Evolutionary conservation across 192 early-diverging fungal species (phyloP).

Genomic region (Entomortierella beljakovae): DNA sequence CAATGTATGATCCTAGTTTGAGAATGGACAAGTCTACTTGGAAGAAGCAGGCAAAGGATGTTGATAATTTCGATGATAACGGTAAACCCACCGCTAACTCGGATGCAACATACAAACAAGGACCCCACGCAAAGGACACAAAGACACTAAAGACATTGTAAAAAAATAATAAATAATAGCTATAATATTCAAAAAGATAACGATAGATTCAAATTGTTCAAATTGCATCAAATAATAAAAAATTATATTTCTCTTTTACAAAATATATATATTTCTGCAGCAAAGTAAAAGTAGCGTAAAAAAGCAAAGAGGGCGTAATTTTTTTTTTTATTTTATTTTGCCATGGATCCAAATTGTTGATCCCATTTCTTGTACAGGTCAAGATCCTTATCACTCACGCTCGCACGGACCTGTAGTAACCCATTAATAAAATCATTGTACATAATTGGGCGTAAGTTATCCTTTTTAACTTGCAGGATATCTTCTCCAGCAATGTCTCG

Average conservation of each 20-base stretch:
- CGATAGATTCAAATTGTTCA: background rate
- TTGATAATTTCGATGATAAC: slow-evolving; percentile 66
- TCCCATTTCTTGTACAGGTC: slow-evolving; percentile 82
- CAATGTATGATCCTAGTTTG: slow-evolving; percentile 71
- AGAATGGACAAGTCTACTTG: slow-evolving; percentile 73
- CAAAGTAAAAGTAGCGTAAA: too few relatives aligned
- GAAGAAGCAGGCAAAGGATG: slow-evolving; percentile 71
- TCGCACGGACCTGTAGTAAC: slow-evolving; percentile 84
- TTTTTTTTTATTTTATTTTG: slow-evolving; percentile 12
- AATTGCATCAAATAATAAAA: background rate
- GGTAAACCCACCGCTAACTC: slow-evolving; percentile 44
- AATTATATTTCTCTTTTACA: background rate
- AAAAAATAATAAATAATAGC: background rate
- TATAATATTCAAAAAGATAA: background rate
- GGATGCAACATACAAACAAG: slow-evolving; percentile 14
- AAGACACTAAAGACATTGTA: slow-evolving; percentile 18
- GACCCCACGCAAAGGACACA: background rate
- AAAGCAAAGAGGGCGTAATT: background rate
- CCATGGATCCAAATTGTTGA: slow-evolving; percentile 71
- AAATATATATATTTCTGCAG: too few relatives aligned
- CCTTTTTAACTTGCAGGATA: slow-evolving; percentile 37
- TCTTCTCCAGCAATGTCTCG: slow-evolving; percentile 55
- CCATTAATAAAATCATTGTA: slow-evolving; percentile 83
- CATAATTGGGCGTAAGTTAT: slow-evolving; percentile 71
- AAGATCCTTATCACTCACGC: slow-evolving; percentile 86